Evolutionary conservation across 371 early-diverging fungal species (phyloP).

Genomic region (Circinella minor): DNA sequence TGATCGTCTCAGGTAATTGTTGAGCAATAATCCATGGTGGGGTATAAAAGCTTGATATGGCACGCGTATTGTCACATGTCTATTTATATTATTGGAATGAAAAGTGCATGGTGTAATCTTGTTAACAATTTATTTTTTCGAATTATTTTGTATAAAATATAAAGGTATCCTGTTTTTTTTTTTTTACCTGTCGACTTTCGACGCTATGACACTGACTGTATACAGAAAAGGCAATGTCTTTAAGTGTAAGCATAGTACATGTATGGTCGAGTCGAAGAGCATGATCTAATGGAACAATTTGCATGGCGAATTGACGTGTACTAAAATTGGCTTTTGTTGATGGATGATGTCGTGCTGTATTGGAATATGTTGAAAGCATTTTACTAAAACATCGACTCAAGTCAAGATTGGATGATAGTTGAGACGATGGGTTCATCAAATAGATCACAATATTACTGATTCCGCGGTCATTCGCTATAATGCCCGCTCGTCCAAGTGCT

Average conservation of each 20-base stretch:
- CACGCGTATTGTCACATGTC: neutral
- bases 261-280: constrained; percentile 44
- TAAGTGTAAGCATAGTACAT: constrained; percentile 56
- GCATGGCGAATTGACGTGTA: constrained; percentile 34
- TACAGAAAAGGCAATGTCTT: constrained; percentile 68
- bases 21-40: constrained; percentile 59
- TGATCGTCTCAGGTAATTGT: constrained; percentile 39
- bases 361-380: constrained; percentile 11
- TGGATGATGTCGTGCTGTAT: constrained; percentile 20
- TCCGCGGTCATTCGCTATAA: constrained; percentile 20
- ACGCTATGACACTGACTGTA: constrained; percentile 53
- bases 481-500: constrained; percentile 28
- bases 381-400: constrained; percentile 57
- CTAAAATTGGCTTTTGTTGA: constrained; percentile 14
- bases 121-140: too few relatives aligned
- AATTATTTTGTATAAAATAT: neutral
- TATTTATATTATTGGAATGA: neutral
- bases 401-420: constrained; percentile 55
- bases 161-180: neutral
- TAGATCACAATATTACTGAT: constrained; percentile 56
- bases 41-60: constrained; percentile 36
- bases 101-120: neutral
- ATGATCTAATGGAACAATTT: constrained; percentile 61
- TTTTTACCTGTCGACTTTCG: neutral
- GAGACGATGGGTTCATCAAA: constrained; percentile 60